phyloP scores from a whole-genome alignment of 2,329 filamentous ascomycete species.

The Camillea tinctor region DNA sequence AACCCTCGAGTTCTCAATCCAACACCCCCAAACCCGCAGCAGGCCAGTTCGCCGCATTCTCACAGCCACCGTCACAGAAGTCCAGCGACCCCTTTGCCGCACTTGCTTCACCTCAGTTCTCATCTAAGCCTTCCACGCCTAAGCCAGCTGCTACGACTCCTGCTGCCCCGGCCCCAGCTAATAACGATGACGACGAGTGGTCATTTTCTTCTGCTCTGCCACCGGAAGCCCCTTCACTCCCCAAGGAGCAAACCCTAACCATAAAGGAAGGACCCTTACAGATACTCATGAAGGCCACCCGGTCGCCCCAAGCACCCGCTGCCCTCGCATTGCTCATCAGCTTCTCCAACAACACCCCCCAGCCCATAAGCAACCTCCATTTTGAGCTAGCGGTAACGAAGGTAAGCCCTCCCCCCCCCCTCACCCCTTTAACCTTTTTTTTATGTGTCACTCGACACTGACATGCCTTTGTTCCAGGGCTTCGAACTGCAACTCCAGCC shows the following conservation, averaged over 20 bases:
- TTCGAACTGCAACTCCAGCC: constrained; percentile 80
- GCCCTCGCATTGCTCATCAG: constrained; percentile 69
- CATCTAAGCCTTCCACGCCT: constrained; percentile 37
- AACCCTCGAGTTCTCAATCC: constrained; percentile 48
- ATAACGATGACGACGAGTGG: constrained; percentile 84
- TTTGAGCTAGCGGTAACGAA: constrained; percentile 94
- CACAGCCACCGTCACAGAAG: constrained; percentile 40
- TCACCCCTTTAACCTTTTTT: background rate
- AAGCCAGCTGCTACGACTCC: constrained; percentile 26
- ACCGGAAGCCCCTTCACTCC: constrained; percentile 49
- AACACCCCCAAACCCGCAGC: constrained; percentile 51
- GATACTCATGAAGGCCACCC: constrained; percentile 70
- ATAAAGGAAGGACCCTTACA: constrained; percentile 70
- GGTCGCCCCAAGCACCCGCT: constrained; percentile 51
- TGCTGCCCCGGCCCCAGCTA: constrained; percentile 19
- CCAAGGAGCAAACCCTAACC: constrained; percentile 60
- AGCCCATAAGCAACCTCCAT: constrained; percentile 74
- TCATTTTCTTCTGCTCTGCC: constrained; percentile 87
- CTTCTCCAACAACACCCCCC: constrained; percentile 79
- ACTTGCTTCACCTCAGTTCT: constrained; percentile 41
- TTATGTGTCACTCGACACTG: background rate
- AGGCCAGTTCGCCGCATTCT: constrained; percentile 47
- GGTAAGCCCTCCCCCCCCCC: constrained; percentile 48
- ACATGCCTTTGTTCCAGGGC: constrained; percentile 50
- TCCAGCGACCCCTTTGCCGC: constrained; percentile 53